phyloP scores from a whole-genome alignment of 768 basidiomycete genomes.

The Hygrophorus russula region DNA sequence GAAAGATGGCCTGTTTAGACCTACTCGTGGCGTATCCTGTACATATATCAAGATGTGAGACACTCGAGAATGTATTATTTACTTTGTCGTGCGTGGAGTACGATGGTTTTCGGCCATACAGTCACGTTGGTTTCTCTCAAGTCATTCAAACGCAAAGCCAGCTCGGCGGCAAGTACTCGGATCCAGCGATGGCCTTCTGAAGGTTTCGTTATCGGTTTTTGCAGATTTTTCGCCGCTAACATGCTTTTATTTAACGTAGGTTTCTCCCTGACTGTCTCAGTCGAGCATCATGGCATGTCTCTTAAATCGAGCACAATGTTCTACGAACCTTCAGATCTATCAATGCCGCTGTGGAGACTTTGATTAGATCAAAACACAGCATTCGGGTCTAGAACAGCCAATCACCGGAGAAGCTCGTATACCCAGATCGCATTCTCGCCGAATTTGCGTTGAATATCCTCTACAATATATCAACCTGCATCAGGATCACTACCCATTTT shows the following conservation, averaged over 20 bases:
- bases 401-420: constrained; percentile 79
- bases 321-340: constrained; percentile 68
- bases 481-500: background rate
- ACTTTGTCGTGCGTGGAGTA: constrained; percentile 70
- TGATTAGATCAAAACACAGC: background rate
- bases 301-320: background rate
- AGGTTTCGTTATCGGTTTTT: constrained; percentile 59
- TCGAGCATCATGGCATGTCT: constrained; percentile 6
- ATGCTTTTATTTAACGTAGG: constrained; percentile 77
- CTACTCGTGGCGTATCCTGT: constrained; percentile 54
- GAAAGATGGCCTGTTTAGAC: constrained; percentile 84
- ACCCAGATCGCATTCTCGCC: constrained; percentile 85
- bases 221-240: constrained; percentile 93
- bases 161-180: constrained; percentile 80
- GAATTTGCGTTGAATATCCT: constrained; percentile 71
- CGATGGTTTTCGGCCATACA: constrained; percentile 89
- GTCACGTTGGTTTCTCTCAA: constrained; percentile 62
- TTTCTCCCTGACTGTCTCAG: constrained; percentile 70
- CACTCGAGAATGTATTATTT: constrained; percentile 3
- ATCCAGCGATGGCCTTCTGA: constrained; percentile 87
- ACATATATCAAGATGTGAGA: background rate
- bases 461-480: constrained; percentile 24
- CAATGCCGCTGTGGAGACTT: constrained; percentile 53
- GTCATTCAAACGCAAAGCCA: constrained; percentile 76
- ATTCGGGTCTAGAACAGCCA: constrained; percentile 1